Percentiles rank a stretch among this genome's conserved stretches.
Evolutionary conservation across 306 rosid genomes (phyloP).

Genomic region (Rosa multiflora): DNA sequence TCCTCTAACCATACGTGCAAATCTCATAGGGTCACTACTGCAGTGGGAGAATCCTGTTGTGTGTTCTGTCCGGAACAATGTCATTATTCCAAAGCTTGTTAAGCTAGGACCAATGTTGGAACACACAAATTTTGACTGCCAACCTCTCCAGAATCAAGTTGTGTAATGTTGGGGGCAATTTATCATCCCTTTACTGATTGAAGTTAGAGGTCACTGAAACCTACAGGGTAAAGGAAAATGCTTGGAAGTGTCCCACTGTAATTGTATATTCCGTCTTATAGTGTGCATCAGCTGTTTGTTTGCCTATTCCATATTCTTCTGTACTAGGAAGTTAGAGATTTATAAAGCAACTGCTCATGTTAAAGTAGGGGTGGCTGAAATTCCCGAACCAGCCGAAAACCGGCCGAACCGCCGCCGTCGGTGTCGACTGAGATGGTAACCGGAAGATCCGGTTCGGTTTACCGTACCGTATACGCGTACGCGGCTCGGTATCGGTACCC

Average conservation of each 20-base stretch:
- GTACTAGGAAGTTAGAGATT: neutral
- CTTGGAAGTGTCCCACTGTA: neutral
- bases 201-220: neutral
- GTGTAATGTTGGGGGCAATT: neutral
- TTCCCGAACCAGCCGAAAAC: too few species aligned
- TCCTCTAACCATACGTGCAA: constrained; percentile 73
- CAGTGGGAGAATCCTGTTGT: constrained; percentile 77
- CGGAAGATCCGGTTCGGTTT: too few species aligned
- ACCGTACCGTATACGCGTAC: too few species aligned
- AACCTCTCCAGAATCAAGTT: constrained; percentile 31
- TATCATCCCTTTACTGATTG: neutral
- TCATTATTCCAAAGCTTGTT: constrained; percentile 71
- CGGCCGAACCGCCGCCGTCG: too few species aligned
- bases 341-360: neutral
- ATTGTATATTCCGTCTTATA: neutral
- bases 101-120: constrained; percentile 68
- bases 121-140: constrained; percentile 71
- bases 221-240: neutral
- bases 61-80: constrained; percentile 67
- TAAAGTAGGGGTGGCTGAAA: neutral
- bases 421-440: too few species aligned
- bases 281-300: neutral
- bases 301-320: neutral
- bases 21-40: constrained; percentile 65
- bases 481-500: too few species aligned